Percentiles rank a stretch among this genome's conserved stretches.
These are phyloP conservation scores for Schizonepeta tenuifolia DNA, from an alignment of 257 asterid genomes.

Conservation along the genomic window DNA sequence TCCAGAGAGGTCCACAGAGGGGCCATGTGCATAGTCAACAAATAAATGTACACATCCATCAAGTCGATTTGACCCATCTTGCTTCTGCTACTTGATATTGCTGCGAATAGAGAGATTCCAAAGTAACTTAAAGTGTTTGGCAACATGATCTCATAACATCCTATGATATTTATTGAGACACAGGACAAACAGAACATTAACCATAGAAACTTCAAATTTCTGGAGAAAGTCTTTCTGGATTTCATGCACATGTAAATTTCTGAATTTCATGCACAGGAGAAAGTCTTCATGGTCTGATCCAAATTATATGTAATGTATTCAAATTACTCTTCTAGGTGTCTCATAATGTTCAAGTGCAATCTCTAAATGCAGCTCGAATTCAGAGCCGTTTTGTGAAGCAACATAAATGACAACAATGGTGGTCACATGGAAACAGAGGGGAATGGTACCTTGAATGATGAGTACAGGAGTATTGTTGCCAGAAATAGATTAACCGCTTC, in stretches of 20 bases:
- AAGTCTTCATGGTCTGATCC: conserved; percentile 11
- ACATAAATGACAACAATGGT: conserved; percentile 24
- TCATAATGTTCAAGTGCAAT: conserved; percentile 1
- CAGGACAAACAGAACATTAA: neutral
- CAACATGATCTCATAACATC: neutral
- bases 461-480: conserved; percentile 76
- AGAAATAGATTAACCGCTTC: conserved; percentile 81
- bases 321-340: neutral
- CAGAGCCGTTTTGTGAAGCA: conserved; percentile 9
- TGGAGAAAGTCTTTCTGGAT: conserved; percentile 21
- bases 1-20: conserved; percentile 11
- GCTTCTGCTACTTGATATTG: conserved; percentile 10
- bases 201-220: neutral
- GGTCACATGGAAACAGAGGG: conserved; percentile 27
- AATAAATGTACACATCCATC: neutral
- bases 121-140: neutral
- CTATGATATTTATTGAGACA: neutral
- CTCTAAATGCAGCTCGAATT: conserved; percentile 2
- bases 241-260: too few species aligned
- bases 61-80: conserved; percentile 4
- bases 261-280: too few species aligned
- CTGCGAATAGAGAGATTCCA: neutral
- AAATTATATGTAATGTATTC: neutral
- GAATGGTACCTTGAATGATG: conserved; percentile 86
- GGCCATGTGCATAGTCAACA: conserved; percentile 17